Percentiles rank a stretch among this genome's conserved stretches.
Evolutionary conservation across 2,329 filamentous ascomycete genomes (phyloP).

Genomic region (Metarhizium album): DNA sequence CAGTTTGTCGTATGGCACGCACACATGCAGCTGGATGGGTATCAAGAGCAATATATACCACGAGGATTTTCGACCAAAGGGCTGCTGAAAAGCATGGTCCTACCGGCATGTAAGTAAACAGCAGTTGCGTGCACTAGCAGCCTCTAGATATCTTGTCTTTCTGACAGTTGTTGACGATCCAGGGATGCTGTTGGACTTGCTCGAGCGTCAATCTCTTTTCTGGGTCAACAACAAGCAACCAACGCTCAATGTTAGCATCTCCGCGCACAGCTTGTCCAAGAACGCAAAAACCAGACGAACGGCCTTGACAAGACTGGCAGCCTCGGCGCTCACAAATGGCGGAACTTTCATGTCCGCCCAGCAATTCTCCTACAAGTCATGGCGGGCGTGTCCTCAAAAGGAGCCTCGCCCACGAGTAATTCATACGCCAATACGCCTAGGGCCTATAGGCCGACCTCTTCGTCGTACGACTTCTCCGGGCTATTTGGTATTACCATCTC

Average conservation of each 20-base stretch:
- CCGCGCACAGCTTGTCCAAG: background rate
- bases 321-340: conserved; percentile 9
- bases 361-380: conserved; percentile 13
- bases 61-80: no score
- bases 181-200: conserved; percentile 12
- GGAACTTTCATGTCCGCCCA: conserved; percentile 13
- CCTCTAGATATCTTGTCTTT: background rate
- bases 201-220: conserved; percentile 11
- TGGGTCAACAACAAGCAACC: conserved; percentile 13
- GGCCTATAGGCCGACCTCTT: conserved; percentile 14
- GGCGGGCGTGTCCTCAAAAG: conserved; percentile 13
- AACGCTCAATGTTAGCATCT: background rate
- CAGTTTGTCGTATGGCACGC: no score
- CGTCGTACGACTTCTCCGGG: conserved; percentile 6
- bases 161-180: conserved; percentile 12
- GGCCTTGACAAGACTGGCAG: conserved; percentile 10
- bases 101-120: no score
- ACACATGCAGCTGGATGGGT: no score
- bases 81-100: no score
- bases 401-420: conserved; percentile 14
- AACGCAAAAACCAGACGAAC: conserved; percentile 6
- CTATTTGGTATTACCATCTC: conserved; percentile 13
- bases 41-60: no score
- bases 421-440: conserved; percentile 17
- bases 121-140: no score